A percentile compares a stretch with the other conserved stretches of the same genome.
phyloP scores from a whole-genome alignment of 2,329 filamentous ascomycete genomes.

The Alternaria hordeiaustralica region DNA sequence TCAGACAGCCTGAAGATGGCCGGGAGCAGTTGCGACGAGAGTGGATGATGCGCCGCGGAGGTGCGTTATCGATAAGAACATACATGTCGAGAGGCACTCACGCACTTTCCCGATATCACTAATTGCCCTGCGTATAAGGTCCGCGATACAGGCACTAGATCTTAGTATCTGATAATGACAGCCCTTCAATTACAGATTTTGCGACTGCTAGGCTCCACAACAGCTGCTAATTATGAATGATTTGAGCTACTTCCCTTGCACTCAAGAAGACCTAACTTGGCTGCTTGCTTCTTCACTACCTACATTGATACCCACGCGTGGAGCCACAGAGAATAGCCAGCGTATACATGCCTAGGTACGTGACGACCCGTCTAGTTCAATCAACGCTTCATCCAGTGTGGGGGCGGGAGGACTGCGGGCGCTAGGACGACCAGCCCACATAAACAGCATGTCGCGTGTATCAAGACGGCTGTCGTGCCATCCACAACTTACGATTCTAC shows the following conservation, averaged over 20 bases:
- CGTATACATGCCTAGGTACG: background rate
- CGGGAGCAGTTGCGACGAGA: background rate
- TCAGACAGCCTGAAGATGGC: background rate
- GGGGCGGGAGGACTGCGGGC: background rate
- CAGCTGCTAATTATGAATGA: background rate
- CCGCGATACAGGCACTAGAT: background rate
- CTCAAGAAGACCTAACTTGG: background rate
- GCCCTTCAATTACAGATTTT: background rate
- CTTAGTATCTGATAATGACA: background rate
- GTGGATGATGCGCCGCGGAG: conserved; percentile 4
- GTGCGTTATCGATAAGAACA: conserved; percentile 20
- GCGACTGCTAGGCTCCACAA: background rate
- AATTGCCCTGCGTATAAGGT: background rate
- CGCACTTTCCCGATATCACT: background rate
- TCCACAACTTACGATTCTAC: background rate
- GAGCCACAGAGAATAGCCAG: background rate
- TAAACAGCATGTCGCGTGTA: background rate
- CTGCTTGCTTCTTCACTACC: background rate
- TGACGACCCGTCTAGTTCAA: background rate
- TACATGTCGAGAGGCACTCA: background rate
- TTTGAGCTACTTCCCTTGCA: background rate
- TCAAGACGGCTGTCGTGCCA: background rate
- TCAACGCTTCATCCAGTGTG: background rate
- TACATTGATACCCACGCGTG: background rate
- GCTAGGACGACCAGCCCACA: background rate